These are phyloP conservation scores for Geranium rotundifolium DNA, from an alignment of 345 rosid genomes.

Conservation along the genomic window DNA sequence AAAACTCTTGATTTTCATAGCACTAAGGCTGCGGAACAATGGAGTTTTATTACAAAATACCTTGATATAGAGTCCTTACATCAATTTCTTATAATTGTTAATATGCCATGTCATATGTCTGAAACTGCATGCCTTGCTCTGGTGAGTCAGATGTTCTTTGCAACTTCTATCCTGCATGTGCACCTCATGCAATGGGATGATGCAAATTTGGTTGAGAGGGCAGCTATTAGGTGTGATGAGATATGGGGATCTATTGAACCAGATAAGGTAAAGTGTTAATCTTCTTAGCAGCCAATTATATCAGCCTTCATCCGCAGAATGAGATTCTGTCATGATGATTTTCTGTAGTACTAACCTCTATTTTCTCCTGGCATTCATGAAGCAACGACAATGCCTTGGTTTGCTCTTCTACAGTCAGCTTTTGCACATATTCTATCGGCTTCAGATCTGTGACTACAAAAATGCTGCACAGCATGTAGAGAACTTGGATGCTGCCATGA, in stretches of 20 bases:
- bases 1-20: too few species aligned
- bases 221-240: conserved; percentile 56
- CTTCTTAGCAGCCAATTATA: neutral
- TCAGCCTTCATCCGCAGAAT: too few species aligned
- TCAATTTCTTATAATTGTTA: too few species aligned
- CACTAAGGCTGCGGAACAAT: too few species aligned
- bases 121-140: neutral
- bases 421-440: conserved; percentile 75
- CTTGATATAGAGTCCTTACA: too few species aligned
- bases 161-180: conserved; percentile 72
- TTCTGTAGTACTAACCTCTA: too few species aligned
- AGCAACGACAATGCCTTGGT: conserved; percentile 66
- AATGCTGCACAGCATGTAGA: conserved; percentile 77
- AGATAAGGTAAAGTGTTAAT: conserved; percentile 43
- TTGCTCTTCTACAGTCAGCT: conserved; percentile 88
- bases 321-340: too few species aligned
- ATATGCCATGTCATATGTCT: too few species aligned
- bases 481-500: conserved; percentile 78
- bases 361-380: neutral
- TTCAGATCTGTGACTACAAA: conserved; percentile 81
- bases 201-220: conserved; percentile 49
- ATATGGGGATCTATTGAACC: conserved; percentile 63
- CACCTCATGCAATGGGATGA: conserved; percentile 91
- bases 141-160: conserved; percentile 68
- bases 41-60: too few species aligned